Percentiles rank a stretch among this genome's conserved stretches.
Evolutionary conservation across 257 asterid species (phyloP).

Genomic region (Solanum ossicruentum): DNA sequence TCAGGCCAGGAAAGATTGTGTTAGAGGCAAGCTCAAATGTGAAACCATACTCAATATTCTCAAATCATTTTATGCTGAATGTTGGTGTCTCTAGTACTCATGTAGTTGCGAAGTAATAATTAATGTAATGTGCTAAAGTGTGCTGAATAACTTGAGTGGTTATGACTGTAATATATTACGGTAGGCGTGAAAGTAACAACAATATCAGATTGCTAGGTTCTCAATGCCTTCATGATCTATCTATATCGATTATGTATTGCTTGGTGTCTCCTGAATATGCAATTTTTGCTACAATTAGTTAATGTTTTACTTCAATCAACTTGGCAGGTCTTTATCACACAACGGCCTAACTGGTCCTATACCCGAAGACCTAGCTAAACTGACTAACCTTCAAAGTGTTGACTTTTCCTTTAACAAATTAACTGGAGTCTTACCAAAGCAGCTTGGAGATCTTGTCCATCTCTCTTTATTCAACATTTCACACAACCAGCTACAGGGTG

Average conservation of each 20-base stretch:
- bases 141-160: background rate
- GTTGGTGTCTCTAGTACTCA: background rate
- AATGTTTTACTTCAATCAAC: conserved; percentile 1
- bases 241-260: background rate
- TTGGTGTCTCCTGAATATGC: background rate
- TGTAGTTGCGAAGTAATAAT: background rate
- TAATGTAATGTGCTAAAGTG: background rate
- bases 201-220: background rate
- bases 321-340: conserved; percentile 53
- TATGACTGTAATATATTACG: background rate
- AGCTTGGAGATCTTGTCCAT: conserved; percentile 49
- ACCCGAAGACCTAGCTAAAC: conserved; percentile 48
- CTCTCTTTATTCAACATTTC: conserved; percentile 69
- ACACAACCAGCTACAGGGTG: conserved; percentile 74
- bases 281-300: background rate
- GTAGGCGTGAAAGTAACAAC: background rate
- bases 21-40: background rate
- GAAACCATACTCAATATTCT: background rate
- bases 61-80: background rate
- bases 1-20: background rate
- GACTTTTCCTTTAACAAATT: conserved; percentile 76
- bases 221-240: background rate
- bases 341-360: conserved; percentile 52
- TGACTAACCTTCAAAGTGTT: conserved; percentile 35
- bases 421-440: conserved; percentile 60